Evolutionary conservation across 768 basidiomycete genomes (phyloP).

Genomic region (Lentinula raphanica): DNA sequence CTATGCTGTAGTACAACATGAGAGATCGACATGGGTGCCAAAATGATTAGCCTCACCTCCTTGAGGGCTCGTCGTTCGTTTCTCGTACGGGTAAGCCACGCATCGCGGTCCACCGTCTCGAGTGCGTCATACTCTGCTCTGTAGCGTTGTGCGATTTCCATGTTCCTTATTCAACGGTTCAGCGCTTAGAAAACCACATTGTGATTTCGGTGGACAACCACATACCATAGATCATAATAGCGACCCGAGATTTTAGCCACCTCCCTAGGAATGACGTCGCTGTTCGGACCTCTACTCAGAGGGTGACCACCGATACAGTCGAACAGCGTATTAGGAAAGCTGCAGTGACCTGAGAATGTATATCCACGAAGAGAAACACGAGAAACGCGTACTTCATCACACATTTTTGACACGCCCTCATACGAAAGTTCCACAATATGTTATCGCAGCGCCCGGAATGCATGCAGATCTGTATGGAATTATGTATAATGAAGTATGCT

Average conservation of each 20-base stretch:
- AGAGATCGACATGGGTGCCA: background rate
- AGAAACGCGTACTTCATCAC: conserved; percentile 16
- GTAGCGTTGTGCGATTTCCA: background rate
- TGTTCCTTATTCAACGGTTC: background rate
- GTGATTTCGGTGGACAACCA: background rate
- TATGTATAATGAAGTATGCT: conserved; percentile 5
- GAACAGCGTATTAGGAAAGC: background rate
- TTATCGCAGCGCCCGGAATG: conserved; percentile 25
- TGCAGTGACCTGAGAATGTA: background rate
- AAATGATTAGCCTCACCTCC: background rate
- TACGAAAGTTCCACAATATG: conserved; percentile 24
- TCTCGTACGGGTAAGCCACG: background rate
- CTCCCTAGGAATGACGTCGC: no score
- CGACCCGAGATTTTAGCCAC: background rate
- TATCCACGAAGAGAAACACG: conserved; percentile 3
- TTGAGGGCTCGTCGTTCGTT: background rate
- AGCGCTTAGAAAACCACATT: background rate
- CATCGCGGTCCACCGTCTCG: background rate
- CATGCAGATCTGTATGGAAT: conserved; percentile 22
- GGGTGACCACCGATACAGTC: no score
- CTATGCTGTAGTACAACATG: background rate
- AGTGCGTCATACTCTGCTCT: background rate
- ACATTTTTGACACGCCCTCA: conserved; percentile 27
- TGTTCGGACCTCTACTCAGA: no score
- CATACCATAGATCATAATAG: background rate